These are phyloP conservation scores for Medicago arabica DNA, from an alignment of 306 rosid species.

Conservation along the genomic window DNA sequence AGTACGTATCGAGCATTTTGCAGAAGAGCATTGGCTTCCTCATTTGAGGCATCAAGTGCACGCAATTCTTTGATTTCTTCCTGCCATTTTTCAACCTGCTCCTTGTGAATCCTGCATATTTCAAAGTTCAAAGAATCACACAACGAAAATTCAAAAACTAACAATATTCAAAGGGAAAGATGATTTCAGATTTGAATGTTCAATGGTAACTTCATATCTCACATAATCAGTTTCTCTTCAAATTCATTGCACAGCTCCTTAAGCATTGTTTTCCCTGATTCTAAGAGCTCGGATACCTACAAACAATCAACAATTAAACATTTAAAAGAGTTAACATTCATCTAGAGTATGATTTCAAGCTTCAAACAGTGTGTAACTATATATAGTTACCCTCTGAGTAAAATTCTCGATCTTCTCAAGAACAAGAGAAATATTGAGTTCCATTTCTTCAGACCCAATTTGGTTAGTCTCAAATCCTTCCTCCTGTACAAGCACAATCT, in stretches of 20 bases:
- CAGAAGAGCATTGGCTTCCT: conserved; percentile 69
- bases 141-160: neutral
- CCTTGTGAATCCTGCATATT: conserved; percentile 71
- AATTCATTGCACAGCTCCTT: conserved; percentile 70
- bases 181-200: no score
- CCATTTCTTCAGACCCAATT: conserved; percentile 74
- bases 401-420: conserved; percentile 56
- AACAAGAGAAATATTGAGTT: conserved; percentile 49
- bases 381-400: conserved; percentile 70
- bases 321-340: neutral
- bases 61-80: conserved; percentile 75
- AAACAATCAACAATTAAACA: conserved; percentile 13
- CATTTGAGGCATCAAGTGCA: conserved; percentile 72
- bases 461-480: conserved; percentile 50
- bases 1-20: conserved; percentile 73
- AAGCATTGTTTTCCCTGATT: conserved; percentile 71
- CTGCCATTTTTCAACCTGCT: conserved; percentile 82
- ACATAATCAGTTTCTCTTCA: neutral
- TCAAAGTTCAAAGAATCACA: neutral
- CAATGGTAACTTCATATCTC: no score
- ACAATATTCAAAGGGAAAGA: no score
- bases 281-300: conserved; percentile 82
- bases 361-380: conserved; percentile 1
- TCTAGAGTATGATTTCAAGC: conserved; percentile 9
- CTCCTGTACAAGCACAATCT: conserved; percentile 47